Evolutionary conservation across 345 rosid genomes (phyloP), one percentile per base, ranked within the genome.

Genomic region (Bretschneidera sinensis): DNA sequence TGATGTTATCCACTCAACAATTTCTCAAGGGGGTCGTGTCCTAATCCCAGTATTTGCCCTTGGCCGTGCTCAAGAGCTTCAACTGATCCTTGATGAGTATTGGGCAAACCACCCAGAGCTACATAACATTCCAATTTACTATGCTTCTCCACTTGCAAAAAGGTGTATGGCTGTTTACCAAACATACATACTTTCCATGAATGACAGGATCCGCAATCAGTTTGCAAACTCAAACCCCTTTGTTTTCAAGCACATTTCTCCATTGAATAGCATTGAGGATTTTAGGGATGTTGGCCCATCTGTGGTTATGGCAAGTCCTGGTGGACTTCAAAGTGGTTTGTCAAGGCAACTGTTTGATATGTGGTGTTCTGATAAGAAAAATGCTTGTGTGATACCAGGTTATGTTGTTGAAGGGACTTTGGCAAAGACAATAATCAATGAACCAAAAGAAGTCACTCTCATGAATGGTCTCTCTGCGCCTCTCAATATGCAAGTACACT

Each of bases 151-250:
- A 1, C 91, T 92, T 49, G 98, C 98, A 16, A 89, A 89, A 61
- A 92, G 81, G 82, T 89, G 98, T 52, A 92, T 92, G 95, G 76
- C 95, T 0, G 98, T 92, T 55, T 92, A 92, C 73, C 97, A 92
- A 68, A 92, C 98, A 24, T 92, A 92, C 75, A 92, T 92, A 49
- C 81, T 83, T 60, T 85, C 98, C 61, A 92, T 92, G 98, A 92
- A 92, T 31, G 96, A 89, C 71, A 87, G 91, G 74, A 85, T 92
- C 62, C 84, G 89, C 23, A 87, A 78, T 69, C 98, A 92, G 79
- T 92, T 89, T 73, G 97, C 96, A 11, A 82, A 70, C 55, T 84
- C 98, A 55, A 92, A 92, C 60, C 97, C 98, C 10, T 92, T 92
- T 66, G 83, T 87, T 62, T 92, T 92, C 81, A 92, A 92, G 78